These are phyloP conservation scores for Cyberlindnera subsufficiens DNA, from an alignment of 805 yeast species.

Conservation along the genomic window DNA sequence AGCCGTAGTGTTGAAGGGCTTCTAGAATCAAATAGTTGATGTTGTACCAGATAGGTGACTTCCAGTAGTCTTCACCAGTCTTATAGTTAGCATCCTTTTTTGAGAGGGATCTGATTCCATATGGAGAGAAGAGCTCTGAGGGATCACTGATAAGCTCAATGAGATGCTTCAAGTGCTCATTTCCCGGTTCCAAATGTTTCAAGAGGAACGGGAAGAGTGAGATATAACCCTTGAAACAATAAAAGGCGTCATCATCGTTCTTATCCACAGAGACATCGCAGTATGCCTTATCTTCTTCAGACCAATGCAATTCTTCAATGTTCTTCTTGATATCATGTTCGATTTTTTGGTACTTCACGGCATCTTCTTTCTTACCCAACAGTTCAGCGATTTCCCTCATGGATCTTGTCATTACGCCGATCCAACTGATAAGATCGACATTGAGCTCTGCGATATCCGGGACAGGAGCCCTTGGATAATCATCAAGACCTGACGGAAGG, in stretches of 20 bases:
- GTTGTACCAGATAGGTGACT: slow-evolving; percentile 90
- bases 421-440: slow-evolving; percentile 88
- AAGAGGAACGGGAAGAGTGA: slow-evolving; percentile 80
- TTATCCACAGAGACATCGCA: slow-evolving; percentile 83
- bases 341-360: slow-evolving; percentile 42
- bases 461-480: slow-evolving; percentile 78
- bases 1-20: slow-evolving; percentile 51
- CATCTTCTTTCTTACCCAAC: slow-evolving; percentile 55
- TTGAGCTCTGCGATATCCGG: slow-evolving; percentile 88
- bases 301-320: slow-evolving; percentile 79
- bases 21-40: slow-evolving; percentile 82
- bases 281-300: slow-evolving; percentile 53
- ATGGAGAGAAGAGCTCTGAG: slow-evolving; percentile 67
- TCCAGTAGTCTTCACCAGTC: slow-evolving; percentile 89
- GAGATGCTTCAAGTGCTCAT: slow-evolving; percentile 43
- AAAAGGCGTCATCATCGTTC: slow-evolving; percentile 60
- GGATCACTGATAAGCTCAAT: slow-evolving; percentile 61
- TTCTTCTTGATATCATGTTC: slow-evolving; percentile 55
- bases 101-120: slow-evolving; percentile 79
- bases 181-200: slow-evolving; percentile 48
- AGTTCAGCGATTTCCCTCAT: slow-evolving; percentile 67
- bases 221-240: slow-evolving; percentile 89
- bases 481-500: slow-evolving; percentile 91
- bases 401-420: slow-evolving; percentile 85
- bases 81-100: slow-evolving; percentile 59